phyloP scores from a whole-genome alignment of 495 filamentous ascomycete species.

The Umbilicaria muhlenbergii region DNA sequence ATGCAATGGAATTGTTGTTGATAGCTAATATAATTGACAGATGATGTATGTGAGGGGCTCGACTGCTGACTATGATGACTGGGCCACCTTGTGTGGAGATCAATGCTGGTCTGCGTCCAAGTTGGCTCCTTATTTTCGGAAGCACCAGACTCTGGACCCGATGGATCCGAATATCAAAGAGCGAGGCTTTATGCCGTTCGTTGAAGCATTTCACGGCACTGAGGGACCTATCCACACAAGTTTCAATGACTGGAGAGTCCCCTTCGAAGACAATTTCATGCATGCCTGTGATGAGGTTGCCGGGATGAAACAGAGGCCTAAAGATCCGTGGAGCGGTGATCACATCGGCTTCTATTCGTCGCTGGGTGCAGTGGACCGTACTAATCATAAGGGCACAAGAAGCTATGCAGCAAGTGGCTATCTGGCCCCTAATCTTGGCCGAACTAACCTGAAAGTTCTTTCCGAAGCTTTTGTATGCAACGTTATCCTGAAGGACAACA shows the following conservation, averaged over 20 bases:
- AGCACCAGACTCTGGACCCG: constrained; percentile 11
- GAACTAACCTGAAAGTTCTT: constrained; percentile 30
- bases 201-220: constrained; percentile 17
- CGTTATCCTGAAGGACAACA: constrained; percentile 19
- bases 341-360: constrained; percentile 21
- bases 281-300: constrained; percentile 14
- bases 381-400: constrained; percentile 25
- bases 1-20: neutral
- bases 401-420: constrained; percentile 28
- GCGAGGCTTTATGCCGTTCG: constrained; percentile 12
- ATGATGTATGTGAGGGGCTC: constrained; percentile 18
- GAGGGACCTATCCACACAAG: constrained; percentile 18
- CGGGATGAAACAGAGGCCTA: constrained; percentile 1
- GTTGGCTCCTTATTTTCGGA: constrained; percentile 27
- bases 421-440: constrained; percentile 19
- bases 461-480: constrained; percentile 26
- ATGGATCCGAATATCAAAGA: constrained; percentile 1
- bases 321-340: constrained; percentile 19
- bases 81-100: constrained; percentile 30
- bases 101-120: constrained; percentile 27
- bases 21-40: no score
- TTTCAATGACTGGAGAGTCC: constrained; percentile 15
- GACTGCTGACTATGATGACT: constrained; percentile 25
- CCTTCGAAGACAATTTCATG: constrained; percentile 15
- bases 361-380: constrained; percentile 25